Evolutionary conservation across 352 stramenopile genomes (phyloP).

Genomic region (Globisporangium echinulatum): DNA sequence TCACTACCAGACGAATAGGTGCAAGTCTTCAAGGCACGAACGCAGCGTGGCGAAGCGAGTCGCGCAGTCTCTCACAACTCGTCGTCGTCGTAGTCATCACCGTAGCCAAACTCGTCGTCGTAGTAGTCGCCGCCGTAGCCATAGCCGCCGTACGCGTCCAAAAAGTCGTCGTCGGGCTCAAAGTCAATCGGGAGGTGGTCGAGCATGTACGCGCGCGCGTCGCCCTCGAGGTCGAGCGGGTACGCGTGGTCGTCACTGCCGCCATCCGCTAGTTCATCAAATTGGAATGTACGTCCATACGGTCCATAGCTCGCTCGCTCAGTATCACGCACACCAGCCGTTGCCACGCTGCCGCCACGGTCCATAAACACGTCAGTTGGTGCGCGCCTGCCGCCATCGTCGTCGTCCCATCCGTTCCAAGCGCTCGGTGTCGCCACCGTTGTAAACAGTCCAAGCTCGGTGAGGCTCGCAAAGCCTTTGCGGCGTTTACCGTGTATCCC

Average conservation of each 20-base stretch:
- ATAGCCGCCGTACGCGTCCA: background rate
- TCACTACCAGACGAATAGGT: too few species aligned
- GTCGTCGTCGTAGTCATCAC: constrained; percentile 14
- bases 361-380: background rate
- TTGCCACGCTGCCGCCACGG: background rate
- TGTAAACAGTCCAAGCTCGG: constrained; percentile 37
- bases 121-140: background rate
- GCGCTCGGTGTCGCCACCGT: constrained; percentile 18
- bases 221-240: constrained; percentile 15
- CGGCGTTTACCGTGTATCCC: constrained; percentile 10
- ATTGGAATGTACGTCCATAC: too few species aligned
- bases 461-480: constrained; percentile 20
- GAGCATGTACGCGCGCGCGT: background rate
- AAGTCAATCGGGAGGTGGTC: background rate
- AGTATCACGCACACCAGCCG: background rate
- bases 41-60: too few species aligned
- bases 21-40: too few species aligned
- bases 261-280: background rate
- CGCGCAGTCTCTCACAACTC: constrained; percentile 5
- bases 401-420: constrained; percentile 38
- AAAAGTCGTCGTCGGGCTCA: background rate
- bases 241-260: background rate
- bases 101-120: constrained; percentile 23
- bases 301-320: too few species aligned
- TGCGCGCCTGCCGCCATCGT: constrained; percentile 6